Base-by-base conservation (phyloP, 2,329 filamentous ascomycete genomes). In the Herpotrichia juniperi region DNA sequence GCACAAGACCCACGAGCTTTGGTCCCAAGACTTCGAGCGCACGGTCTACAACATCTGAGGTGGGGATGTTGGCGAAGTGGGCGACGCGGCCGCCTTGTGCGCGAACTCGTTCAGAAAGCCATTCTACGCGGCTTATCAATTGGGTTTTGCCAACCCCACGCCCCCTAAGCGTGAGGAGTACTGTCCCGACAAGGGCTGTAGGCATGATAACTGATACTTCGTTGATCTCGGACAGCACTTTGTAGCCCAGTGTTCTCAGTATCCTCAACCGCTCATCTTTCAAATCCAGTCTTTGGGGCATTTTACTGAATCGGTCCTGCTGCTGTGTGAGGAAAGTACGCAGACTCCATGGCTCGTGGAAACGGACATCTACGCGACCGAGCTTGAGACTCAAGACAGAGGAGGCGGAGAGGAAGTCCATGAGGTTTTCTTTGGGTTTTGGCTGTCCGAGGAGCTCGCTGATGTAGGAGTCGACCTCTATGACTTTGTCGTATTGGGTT, bases 401-500 rank as follows among this genome's bases (percentile, higher is more conserved):
- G 0, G 92, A 96, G 24, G 91, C 86, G 1, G 88, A 89, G n/a
- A 99, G 76, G 63, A 99, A 96, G 65, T 96, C 91, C 28, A 87
- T 84, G 31, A 99, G 78, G 56, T 96, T 97, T 69, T 99, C 94
- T 70, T 96, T 96, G 66, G 91, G 91, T 75, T 99, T 99, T 0
- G 94, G 94, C 56, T 96, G 88, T 2, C 94, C 94, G 0, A 99
- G 82, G 2, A 99, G 83, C 73, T 99, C 94, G 28, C 87, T 94
- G 39, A 97, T 93, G 67, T 99, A 99, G 4, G 92, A 94, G 59
- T 72, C 68, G n/a, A 96, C 96, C 74, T 99, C 94, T 53, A 99
- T 96, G 50, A 99, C 94, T 70, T 97, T 99, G 79, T 99, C 94
- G 69, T 99, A 99, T 71, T 99, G 94, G 0, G 93, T 97, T 72